phyloP scores from a whole-genome alignment of 2,329 filamentous ascomycete genomes.

The Camillea tinctor region DNA sequence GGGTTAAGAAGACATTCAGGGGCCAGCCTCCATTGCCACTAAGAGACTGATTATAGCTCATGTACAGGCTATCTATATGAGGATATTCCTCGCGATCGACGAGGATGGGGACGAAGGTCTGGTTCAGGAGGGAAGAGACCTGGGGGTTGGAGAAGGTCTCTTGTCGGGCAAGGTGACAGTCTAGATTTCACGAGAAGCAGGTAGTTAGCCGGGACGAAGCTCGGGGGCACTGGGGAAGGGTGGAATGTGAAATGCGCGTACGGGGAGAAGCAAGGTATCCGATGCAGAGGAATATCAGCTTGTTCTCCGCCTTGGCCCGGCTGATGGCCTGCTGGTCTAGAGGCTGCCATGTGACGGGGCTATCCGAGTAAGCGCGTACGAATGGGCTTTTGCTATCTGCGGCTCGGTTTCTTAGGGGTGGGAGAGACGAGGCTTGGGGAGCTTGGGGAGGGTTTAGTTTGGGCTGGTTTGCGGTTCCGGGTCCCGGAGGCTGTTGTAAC shows the following conservation, averaged over 20 bases:
- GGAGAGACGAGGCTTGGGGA: slow-evolving; percentile 4
- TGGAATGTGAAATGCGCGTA: slow-evolving; percentile 43
- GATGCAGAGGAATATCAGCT: slow-evolving; percentile 89
- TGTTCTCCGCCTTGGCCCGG: slow-evolving; percentile 77
- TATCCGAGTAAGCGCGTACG: slow-evolving; percentile 72
- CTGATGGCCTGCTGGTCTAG: slow-evolving; percentile 76
- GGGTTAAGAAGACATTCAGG: slow-evolving; percentile 93
- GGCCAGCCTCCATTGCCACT: slow-evolving; percentile 92
- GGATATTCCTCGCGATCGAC: slow-evolving; percentile 92
- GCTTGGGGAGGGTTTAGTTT: slow-evolving; percentile 7
- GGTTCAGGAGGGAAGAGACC: slow-evolving; percentile 79
- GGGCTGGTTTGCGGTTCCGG: slow-evolving; percentile 5
- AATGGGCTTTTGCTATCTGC: slow-evolving; percentile 49
- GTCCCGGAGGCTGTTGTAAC: slow-evolving; percentile 26
- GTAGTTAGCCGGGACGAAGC: background rate
- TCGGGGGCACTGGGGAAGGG: too few species aligned
- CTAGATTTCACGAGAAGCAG: slow-evolving; percentile 38
- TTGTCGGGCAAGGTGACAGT: slow-evolving; percentile 86
- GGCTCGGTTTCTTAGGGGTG: slow-evolving; percentile 38
- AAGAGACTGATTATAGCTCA: slow-evolving; percentile 96
- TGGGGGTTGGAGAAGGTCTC: slow-evolving; percentile 86
- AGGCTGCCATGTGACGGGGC: slow-evolving; percentile 88
- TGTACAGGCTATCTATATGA: slow-evolving; percentile 93
- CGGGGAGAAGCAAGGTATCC: slow-evolving; percentile 96
- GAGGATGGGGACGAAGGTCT: slow-evolving; percentile 85